Evolutionary conservation across 345 rosid species (phyloP).

Genomic region (Punica granatum): DNA sequence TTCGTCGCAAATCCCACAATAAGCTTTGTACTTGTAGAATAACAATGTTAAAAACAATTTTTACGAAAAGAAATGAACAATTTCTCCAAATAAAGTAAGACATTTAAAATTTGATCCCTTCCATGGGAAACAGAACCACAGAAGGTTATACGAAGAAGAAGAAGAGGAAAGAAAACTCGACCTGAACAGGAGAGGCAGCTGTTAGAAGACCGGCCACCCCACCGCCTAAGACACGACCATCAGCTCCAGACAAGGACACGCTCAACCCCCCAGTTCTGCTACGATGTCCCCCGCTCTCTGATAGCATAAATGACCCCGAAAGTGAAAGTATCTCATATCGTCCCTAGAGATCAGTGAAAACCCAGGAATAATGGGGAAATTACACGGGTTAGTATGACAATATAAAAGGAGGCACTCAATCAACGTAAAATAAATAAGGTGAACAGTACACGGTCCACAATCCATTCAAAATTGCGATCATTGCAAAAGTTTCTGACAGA

Average conservation of each 20-base stretch:
- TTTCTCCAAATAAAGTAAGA: too few relatives aligned
- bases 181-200: conserved; percentile 96
- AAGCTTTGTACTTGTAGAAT: too few relatives aligned
- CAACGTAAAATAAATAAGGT: neutral
- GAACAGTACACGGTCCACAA: neutral
- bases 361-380: neutral
- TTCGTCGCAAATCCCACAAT: too few relatives aligned
- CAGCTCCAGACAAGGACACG: conserved; percentile 73
- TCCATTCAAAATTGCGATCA: neutral
- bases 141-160: too few relatives aligned
- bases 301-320: conserved; percentile 71
- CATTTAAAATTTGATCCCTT: too few relatives aligned
- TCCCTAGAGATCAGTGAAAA: conserved; percentile 39
- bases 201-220: conserved; percentile 73
- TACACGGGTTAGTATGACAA: neutral
- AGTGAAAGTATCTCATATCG: conserved; percentile 79
- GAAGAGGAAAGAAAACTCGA: neutral
- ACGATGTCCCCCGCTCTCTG: conserved; percentile 62
- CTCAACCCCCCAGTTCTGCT: conserved; percentile 75
- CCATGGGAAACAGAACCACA: too few relatives aligned
- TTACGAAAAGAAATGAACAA: too few relatives aligned
- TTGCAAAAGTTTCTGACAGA: neutral
- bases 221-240: conserved; percentile 89
- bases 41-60: too few relatives aligned
- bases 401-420: neutral